Base-by-base conservation (phyloP, 2,329 filamentous ascomycete genomes). In the Pyricularia grisea region DNA sequence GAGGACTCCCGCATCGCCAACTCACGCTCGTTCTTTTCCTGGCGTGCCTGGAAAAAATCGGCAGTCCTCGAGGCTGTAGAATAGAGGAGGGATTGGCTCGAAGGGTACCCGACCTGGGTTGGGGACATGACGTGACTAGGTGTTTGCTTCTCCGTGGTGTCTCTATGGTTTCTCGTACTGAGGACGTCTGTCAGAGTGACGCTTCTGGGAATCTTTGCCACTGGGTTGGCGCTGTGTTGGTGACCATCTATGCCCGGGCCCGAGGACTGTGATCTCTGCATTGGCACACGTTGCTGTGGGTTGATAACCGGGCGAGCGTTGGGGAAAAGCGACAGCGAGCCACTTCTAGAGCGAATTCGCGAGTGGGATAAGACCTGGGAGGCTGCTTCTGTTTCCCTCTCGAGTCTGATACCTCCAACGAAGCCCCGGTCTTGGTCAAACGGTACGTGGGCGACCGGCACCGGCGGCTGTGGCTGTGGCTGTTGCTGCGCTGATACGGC, bases 51-150 rank as follows among this genome's bases (percentile, higher is more conserved):
- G 69, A 72, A 69, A n/a, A 72, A 70, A 10, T 67, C 72, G 9
- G 70, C 55, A 65, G 68, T 71, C 71, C 12, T 73, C 25, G 65
- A 70, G 73, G 23, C 42, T 66, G 27, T 73, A 70, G 27, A 67
- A 64, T 60, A 58, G 28, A 66, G 27, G 2, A 68, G 12, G 33
- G 58, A 28, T 61, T 67, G 6, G 33, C 63, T 11, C 69, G 65
- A 0, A 71, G 69, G 30, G 67, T 69, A 14, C 72, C 73, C n/a
- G 73, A 14, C 12, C 12, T 12, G 33, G 30, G 14, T 55, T 23
- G 25, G 23, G 60, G 60, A 27, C 14, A 28, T 27, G 25, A 20
- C 9, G 20, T 12, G 65, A 25, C 65, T 36, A 30, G 11, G 36
- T 7, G 25, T 20, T 9, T 27, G 25, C 60, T 31, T 55, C 25